Evolutionary conservation across 768 basidiomycete species (phyloP).

Genomic region (Boletellus sp.): DNA sequence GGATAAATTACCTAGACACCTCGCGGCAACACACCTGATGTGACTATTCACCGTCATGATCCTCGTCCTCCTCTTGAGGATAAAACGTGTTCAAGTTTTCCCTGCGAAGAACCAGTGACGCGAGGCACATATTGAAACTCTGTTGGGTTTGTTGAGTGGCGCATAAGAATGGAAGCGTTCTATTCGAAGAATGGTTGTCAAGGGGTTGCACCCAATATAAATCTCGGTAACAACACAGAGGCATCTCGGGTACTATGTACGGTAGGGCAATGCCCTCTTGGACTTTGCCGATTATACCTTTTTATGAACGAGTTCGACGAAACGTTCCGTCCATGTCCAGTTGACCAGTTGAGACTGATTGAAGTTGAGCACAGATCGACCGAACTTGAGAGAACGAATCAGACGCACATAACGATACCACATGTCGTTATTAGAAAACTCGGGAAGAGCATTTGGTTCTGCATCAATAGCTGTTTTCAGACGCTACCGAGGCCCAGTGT

Average conservation of each 20-base stretch:
- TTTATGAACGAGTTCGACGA: constrained; percentile 18
- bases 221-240: not conserved
- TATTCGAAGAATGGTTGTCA: not conserved
- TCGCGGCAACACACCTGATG: not conserved
- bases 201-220: not conserved
- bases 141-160: not conserved
- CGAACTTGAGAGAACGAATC: not conserved
- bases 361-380: not conserved
- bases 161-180: not conserved
- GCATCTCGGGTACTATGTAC: not conserved
- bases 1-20: not conserved
- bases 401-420: constrained; percentile 33
- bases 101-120: not conserved
- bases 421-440: constrained; percentile 31
- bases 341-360: constrained; percentile 18
- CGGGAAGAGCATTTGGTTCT: constrained; percentile 27
- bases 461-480: constrained; percentile 27
- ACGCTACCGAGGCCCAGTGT: constrained; percentile 26
- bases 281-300: constrained; percentile 2
- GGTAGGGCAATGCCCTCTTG: not conserved
- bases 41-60: not conserved
- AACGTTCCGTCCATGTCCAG: constrained; percentile 27
- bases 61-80: not conserved
- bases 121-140: not conserved
- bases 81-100: constrained; percentile 16